Conservation (phyloP, 179 eudicot genomes). For the Beta macrorhiza region DNA sequence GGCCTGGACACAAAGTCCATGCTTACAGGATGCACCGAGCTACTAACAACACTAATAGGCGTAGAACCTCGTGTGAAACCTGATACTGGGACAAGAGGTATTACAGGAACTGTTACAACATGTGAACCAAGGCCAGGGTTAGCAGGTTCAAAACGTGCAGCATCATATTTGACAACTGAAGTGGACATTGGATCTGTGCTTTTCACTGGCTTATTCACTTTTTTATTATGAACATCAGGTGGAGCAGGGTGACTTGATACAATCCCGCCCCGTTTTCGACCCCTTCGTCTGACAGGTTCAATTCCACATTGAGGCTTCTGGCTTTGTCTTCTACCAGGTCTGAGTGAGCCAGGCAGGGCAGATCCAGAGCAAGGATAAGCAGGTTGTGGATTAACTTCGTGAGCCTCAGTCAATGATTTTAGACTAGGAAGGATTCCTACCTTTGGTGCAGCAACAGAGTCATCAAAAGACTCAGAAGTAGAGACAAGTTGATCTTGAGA, state of each 20-base stretch:
- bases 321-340: constrained; percentile 34
- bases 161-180: constrained; percentile 21
- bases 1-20: constrained; percentile 26
- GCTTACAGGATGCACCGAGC: constrained; percentile 25
- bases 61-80: constrained; percentile 31
- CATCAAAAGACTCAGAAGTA: constrained; percentile 22
- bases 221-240: constrained; percentile 19
- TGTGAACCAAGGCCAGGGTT: constrained; percentile 24
- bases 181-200: constrained; percentile 4
- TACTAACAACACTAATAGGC: constrained; percentile 25
- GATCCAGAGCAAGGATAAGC: constrained; percentile 29
- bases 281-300: constrained; percentile 42
- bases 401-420: constrained; percentile 5
- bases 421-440: constrained; percentile 13
- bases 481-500: constrained; percentile 19
- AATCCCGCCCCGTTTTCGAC: constrained; percentile 34
- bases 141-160: constrained; percentile 24
- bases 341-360: constrained; percentile 14
- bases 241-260: constrained; percentile 22
- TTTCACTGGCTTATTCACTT: constrained; percentile 24
- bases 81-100: constrained; percentile 34
- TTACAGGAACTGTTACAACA: constrained; percentile 28
- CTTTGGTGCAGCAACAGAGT: constrained; percentile 6
- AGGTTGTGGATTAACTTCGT: constrained; percentile 9
- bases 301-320: constrained; percentile 35